Conservation (phyloP, 257 asterid genomes). For the Ehretia macrophylla region DNA sequence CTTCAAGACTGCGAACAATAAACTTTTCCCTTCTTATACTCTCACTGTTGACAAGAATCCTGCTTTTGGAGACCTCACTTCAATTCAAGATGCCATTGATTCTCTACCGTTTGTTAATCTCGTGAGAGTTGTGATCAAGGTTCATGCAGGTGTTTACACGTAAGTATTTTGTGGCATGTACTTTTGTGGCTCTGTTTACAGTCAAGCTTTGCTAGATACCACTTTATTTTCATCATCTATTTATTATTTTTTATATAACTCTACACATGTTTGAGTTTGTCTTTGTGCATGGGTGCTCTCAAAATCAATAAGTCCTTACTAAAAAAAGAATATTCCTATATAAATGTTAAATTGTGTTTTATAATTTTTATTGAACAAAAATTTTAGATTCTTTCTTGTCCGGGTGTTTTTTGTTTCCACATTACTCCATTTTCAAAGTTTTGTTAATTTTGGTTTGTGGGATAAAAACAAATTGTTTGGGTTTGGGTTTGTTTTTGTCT, state of each 20-base stretch:
- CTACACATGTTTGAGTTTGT: too few species aligned
- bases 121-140: constrained; percentile 67
- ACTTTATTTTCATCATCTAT: too few species aligned
- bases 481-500: constrained; percentile 5
- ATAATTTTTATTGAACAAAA: too few species aligned
- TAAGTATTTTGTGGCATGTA: too few species aligned
- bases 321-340: too few species aligned
- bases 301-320: too few species aligned
- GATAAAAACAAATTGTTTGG: background rate
- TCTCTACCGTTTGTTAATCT: constrained; percentile 73
- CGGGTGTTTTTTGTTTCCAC: background rate
- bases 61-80: constrained; percentile 58
- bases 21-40: constrained; percentile 62
- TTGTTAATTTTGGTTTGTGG: constrained; percentile 1
- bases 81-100: constrained; percentile 84
- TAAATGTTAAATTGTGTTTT: too few species aligned
- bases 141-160: constrained; percentile 91
- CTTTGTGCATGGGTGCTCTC: too few species aligned
- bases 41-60: constrained; percentile 74
- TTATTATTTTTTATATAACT: too few species aligned
- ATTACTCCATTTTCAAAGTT: constrained; percentile 1
- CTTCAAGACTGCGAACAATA: constrained; percentile 64
- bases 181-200: too few species aligned
- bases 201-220: background rate
- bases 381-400: too few species aligned